Conservation (phyloP, 1,284 basidiomycete species). For the Blastosporella zonata region DNA sequence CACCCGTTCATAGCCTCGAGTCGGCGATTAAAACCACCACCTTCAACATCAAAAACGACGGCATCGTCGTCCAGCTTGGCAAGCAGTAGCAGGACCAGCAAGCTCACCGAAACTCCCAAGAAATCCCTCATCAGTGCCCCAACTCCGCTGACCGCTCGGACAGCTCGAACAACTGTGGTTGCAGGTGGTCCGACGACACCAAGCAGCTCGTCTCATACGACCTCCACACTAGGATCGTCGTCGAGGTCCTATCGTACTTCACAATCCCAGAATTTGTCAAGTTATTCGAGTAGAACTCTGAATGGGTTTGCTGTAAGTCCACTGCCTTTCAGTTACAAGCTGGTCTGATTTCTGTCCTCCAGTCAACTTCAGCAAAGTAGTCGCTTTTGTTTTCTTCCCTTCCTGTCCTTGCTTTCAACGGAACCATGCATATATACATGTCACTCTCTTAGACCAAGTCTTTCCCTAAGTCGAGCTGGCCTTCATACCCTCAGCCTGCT, state of each 20-base stretch:
- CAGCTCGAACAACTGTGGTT: slow-evolving; percentile 49
- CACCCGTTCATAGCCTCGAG: slow-evolving; percentile 84
- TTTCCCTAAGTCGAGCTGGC: slow-evolving; percentile 29
- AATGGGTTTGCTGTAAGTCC: slow-evolving; percentile 48
- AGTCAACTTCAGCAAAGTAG: slow-evolving; percentile 49
- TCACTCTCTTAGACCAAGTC: slow-evolving; percentile 16
- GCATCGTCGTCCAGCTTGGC: slow-evolving; percentile 51
- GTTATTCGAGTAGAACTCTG: slow-evolving; percentile 53
- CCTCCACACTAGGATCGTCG: slow-evolving; percentile 43
- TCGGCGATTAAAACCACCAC: slow-evolving; percentile 47
- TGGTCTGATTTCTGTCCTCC: slow-evolving; percentile 14
- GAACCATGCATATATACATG: slow-evolving; percentile 17
- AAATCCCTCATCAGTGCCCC: slow-evolving; percentile 84
- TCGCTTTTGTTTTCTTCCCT: slow-evolving; percentile 2
- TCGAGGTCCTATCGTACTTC: slow-evolving; percentile 54
- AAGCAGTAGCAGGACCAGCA: slow-evolving; percentile 50
- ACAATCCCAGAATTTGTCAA: slow-evolving; percentile 49
- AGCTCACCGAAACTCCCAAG: slow-evolving; percentile 73
- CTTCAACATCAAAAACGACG: slow-evolving; percentile 45
- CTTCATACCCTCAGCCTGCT: slow-evolving; percentile 41
- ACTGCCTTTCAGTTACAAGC: neutral
- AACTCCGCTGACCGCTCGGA: slow-evolving; percentile 75
- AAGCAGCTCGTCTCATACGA: slow-evolving; percentile 42
- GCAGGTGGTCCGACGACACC: slow-evolving; percentile 60
- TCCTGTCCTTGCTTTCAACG: slow-evolving; percentile 18